Conservation (phyloP, 768 basidiomycete genomes). For the Russula sp. region DNA sequence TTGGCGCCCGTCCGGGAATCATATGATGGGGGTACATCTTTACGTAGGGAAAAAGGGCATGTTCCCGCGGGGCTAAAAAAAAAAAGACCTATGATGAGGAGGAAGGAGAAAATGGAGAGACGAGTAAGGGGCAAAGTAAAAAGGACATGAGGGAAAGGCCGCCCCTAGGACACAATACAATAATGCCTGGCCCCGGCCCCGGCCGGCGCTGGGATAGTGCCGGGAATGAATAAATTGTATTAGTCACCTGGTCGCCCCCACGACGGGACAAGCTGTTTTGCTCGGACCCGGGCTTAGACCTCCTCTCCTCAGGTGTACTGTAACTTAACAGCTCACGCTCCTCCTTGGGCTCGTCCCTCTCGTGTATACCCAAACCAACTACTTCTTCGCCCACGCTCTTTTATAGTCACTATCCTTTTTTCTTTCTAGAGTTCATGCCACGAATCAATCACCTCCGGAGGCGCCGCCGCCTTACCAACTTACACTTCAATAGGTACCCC, state of each 20-base stretch:
- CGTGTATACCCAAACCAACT: not conserved
- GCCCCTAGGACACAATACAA: not conserved
- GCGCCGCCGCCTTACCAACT: not conserved
- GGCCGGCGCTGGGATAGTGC: no score
- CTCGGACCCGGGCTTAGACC: no score
- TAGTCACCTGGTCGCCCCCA: not conserved
- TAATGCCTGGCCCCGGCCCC: not conserved
- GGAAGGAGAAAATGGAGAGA: not conserved
- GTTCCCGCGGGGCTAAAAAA: not conserved
- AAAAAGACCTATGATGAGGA: not conserved
- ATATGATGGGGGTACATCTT: not conserved
- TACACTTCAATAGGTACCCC: not conserved
- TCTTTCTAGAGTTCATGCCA: slow-evolving; percentile 1
- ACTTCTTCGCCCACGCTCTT: slow-evolving; percentile 5
- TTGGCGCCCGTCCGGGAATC: slow-evolving; percentile 12
- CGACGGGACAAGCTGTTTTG: not conserved
- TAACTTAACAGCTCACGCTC: no score
- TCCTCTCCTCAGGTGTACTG: no score
- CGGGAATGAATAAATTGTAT: not conserved
- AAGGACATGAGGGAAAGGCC: not conserved
- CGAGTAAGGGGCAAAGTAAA: not conserved
- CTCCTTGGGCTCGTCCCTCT: not conserved
- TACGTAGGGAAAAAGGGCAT: not conserved
- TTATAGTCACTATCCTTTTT: slow-evolving; percentile 2
- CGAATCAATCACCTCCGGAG: not conserved